phyloP scores from a whole-genome alignment of 345 rosid genomes.

The Chamaenerion angustifolium region DNA sequence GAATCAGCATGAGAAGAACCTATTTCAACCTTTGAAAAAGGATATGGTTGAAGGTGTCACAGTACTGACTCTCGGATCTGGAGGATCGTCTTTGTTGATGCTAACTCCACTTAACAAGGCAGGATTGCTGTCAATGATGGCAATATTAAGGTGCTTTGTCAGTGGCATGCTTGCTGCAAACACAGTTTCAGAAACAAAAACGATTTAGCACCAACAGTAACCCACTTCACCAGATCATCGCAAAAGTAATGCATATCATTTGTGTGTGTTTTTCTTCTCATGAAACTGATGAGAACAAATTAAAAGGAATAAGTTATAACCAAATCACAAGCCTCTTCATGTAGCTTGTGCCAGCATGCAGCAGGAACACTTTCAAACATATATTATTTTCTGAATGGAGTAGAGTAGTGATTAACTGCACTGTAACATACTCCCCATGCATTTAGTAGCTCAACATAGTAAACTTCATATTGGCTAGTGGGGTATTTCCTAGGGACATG shows the following conservation, averaged over 20 bases:
- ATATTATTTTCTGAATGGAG: too few relatives aligned
- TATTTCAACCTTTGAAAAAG: slow-evolving; percentile 52
- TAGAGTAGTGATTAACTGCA: too few relatives aligned
- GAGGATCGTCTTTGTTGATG: slow-evolving; percentile 52
- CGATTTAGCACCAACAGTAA: neutral
- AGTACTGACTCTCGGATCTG: slow-evolving; percentile 91
- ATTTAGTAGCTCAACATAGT: too few relatives aligned
- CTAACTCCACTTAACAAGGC: slow-evolving; percentile 32
- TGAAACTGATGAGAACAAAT: too few relatives aligned
- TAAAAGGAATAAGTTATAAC: too few relatives aligned
- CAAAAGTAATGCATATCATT: neutral
- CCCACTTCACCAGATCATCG: neutral
- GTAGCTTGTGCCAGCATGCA: too few relatives aligned
- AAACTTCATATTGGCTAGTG: too few relatives aligned
- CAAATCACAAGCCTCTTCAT: too few relatives aligned
- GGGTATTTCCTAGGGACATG: too few relatives aligned
- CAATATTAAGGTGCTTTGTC: slow-evolving; percentile 75
- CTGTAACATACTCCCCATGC: too few relatives aligned
- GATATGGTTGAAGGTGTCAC: slow-evolving; percentile 81
- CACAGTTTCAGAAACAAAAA: neutral
- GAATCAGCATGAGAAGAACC: neutral
- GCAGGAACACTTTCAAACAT: too few relatives aligned
- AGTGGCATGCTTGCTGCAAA: slow-evolving; percentile 62
- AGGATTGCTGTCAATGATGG: slow-evolving; percentile 78
- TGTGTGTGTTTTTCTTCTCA: neutral